Evolutionary conservation across 2,329 filamentous ascomycete species (phyloP), one percentile per base, ranked within the genome.

Genomic region (Ascochyta fabae): DNA sequence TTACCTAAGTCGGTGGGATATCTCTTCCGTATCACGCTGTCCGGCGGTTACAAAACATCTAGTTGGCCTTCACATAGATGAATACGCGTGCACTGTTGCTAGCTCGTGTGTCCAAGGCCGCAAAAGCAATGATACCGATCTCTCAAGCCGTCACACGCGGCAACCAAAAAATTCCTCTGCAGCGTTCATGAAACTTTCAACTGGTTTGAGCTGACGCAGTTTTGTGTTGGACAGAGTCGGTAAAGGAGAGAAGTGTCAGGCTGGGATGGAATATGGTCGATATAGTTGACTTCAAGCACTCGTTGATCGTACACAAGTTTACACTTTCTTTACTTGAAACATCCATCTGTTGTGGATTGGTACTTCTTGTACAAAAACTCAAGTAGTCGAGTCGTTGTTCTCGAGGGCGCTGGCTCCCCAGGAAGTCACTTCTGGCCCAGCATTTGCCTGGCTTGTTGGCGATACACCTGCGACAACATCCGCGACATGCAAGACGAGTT

Each of bases 401-500:
- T 41, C 12, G 23, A 41, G 15, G 40, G 29, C 36, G 44, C 31
- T 59, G 23, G 16, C 27, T 22, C 58, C 60, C 62, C 62, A 68
- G 7, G 62, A 59, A 16, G 58, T 60, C 23, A 46, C 51, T 9
- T 49, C 38, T 13, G 61, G 59, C 22, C 48, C 41, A 16, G 45
- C 16, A 26, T 39, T 29, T 9, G 24, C 23, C 35, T 61, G 53
- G 16, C 39, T 48, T 33, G 53, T 52, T 19, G 36, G 42, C 24
- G 54, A 40, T 13, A 56, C 46, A 0, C 29, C 42, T n/a, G 53
- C 46, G 43, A 74, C 53, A n/a, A 65, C 50, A 53, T 78, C 70
- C 6, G 88, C 88, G 53, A 87, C 78, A 1, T 77, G 72, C 4
- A 93, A 78, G 23, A 93, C 76, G 35, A 85, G 76, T 19, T 81